These are phyloP conservation scores for Forsythia viridissima DNA, from an alignment of 257 asterid species.

Conservation along the genomic window DNA sequence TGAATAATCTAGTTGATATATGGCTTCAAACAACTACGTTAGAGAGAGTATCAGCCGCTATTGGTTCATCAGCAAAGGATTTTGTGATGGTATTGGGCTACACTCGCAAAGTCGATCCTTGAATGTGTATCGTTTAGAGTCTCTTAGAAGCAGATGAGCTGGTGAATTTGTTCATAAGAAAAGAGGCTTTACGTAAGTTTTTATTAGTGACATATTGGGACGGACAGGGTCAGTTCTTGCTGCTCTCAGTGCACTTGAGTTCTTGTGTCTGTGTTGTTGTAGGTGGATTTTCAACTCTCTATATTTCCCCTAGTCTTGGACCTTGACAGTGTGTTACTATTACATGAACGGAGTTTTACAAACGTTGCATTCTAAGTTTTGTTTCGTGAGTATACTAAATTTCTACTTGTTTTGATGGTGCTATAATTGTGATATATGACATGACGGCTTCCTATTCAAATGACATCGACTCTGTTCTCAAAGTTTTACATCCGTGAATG, in stretches of 20 bases:
- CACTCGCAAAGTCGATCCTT: slow-evolving; percentile 54
- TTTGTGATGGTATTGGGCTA: slow-evolving; percentile 81
- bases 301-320: not conserved
- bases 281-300: not conserved
- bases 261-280: slow-evolving; percentile 1
- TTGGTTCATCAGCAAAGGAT: slow-evolving; percentile 91
- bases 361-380: not conserved
- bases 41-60: slow-evolving; percentile 54
- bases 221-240: too few species aligned
- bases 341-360: slow-evolving; percentile 3
- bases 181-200: not conserved
- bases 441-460: too few species aligned
- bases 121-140: slow-evolving; percentile 16
- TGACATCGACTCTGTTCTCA: not conserved
- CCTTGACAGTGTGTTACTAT: not conserved
- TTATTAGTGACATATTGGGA: too few species aligned
- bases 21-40: slow-evolving; percentile 66
- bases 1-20: slow-evolving; percentile 64
- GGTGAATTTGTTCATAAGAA: slow-evolving; percentile 2
- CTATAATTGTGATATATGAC: too few species aligned
- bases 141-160: slow-evolving; percentile 21
- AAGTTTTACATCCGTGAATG: too few species aligned
- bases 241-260: not conserved
- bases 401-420: not conserved
- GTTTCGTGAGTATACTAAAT: not conserved